Base-by-base conservation (phyloP, 1,139 yeast species). In the Candida sanyaensis region DNA sequence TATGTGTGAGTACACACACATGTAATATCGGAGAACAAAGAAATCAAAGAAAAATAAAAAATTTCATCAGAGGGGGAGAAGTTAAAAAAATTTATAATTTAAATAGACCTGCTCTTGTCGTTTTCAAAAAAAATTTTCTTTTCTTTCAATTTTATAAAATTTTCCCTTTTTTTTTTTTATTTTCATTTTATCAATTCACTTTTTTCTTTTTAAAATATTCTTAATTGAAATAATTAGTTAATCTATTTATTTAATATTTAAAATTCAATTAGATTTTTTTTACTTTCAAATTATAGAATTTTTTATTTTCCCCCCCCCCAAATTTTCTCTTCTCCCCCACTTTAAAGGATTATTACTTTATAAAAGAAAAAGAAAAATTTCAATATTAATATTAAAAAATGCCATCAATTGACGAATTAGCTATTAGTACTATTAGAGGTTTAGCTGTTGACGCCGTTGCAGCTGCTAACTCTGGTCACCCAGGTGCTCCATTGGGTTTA, bases 401-500 rank as follows among this genome's bases (percentile, higher is more conserved):
- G 58, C 47, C 55, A 42, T 65, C 71, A 50, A 75, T 89, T 64
- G 97, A 92, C 69, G 78, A 76, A 60, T 78, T 79, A 69, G 88
- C 97, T 50, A 78, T 95, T 72, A 80, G 83, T 77, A 90, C 99
- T 59, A 89, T 93, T 75, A 91, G 98, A 78, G 76, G 87, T 57
- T 80, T 95, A 63, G 84, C 98, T 41, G 92, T 88, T 51, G 99
- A 93, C 71, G 86, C 88, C 57, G 96, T 89, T 54, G 80, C 86
- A 52, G 82, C 84, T 69, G 96, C 98, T 63, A 88, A 93, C 75
- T 87, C 97, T 53, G 99, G 99, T 60, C 99, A 93, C 77, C 99
- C 99, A 49, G 99, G 99, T 81, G 97, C 99, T 48, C 99, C 99
- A 62, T 84, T 93, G 83, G 99, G 98, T 56, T 77, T 93, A 71